Conservation (phyloP, 805 yeast genomes). For the Brettanomyces nanus region DNA sequence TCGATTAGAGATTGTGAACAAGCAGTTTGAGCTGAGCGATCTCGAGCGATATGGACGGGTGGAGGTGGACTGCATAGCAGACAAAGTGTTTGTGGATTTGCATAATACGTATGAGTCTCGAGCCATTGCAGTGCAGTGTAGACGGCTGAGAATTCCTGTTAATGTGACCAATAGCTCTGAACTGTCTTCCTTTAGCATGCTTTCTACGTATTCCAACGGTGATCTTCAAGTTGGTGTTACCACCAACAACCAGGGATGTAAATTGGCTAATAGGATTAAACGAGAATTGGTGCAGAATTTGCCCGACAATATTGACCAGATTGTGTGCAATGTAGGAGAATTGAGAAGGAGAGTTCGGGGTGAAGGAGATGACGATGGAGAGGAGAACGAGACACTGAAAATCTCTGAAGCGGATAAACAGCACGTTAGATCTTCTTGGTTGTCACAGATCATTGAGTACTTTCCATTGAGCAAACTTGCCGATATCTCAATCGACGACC, state of each 20-base stretch:
- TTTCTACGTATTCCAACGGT: slow-evolving; percentile 66
- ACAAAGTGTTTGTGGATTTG: slow-evolving; percentile 62
- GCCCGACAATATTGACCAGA: slow-evolving; percentile 62
- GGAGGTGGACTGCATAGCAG: slow-evolving; percentile 59
- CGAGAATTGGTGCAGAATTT: slow-evolving; percentile 59
- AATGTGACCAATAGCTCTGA: slow-evolving; percentile 71
- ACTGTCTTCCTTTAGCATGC: slow-evolving; percentile 64
- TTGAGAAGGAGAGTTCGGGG: slow-evolving; percentile 37
- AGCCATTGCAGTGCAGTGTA: slow-evolving; percentile 38
- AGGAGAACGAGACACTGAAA: slow-evolving; percentile 27
- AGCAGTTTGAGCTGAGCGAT: slow-evolving; percentile 33
- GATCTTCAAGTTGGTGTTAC: slow-evolving; percentile 71
- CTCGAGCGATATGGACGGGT: slow-evolving; percentile 51
- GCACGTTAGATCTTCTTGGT: slow-evolving; percentile 66
- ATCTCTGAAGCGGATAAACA: slow-evolving; percentile 39
- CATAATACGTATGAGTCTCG: slow-evolving; percentile 15
- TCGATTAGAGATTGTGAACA: slow-evolving; percentile 8
- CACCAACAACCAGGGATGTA: slow-evolving; percentile 86
- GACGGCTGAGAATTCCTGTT: slow-evolving; percentile 64
- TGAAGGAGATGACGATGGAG: slow-evolving; percentile 36
- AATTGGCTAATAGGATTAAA: slow-evolving; percentile 70
- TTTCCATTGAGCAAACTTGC: slow-evolving; percentile 68
- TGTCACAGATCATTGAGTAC: slow-evolving; percentile 85
- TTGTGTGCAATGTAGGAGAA: slow-evolving; percentile 62
- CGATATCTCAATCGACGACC: slow-evolving; percentile 48